phyloP scores from a whole-genome alignment of 2,329 filamentous ascomycete species.

The Nigrograna mackinnonii region DNA sequence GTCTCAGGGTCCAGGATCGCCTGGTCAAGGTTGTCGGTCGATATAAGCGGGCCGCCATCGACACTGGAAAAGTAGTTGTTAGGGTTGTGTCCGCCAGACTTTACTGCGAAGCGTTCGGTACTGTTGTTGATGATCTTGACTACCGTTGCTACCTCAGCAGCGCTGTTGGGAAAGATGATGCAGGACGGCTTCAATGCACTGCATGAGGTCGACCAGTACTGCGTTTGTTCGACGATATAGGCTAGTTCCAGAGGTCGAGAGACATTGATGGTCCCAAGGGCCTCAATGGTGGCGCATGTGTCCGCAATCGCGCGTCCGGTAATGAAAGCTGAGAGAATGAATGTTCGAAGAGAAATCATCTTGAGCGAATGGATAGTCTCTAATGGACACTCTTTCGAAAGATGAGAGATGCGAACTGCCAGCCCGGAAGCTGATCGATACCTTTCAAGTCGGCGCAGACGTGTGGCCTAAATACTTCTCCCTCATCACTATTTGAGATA shows the following conservation, averaged over 20 bases:
- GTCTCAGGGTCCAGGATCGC: conserved; percentile 24
- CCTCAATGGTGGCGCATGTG: conserved; percentile 3
- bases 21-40: conserved; percentile 45
- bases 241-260: conserved; percentile 2
- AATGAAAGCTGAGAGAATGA: background rate
- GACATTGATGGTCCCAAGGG: conserved; percentile 4
- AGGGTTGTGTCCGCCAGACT: conserved; percentile 54
- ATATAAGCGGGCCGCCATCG: conserved; percentile 47
- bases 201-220: conserved; percentile 37
- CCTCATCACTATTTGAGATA: too few species aligned
- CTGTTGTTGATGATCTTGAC: conserved; percentile 49
- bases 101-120: conserved; percentile 57
- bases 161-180: conserved; percentile 40
- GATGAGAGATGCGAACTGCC: too few species aligned
- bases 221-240: conserved; percentile 30
- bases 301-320: background rate
- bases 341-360: background rate
- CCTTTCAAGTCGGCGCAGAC: too few species aligned
- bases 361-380: too few species aligned
- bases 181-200: conserved; percentile 32
- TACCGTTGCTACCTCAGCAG: conserved; percentile 57
- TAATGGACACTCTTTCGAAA: too few species aligned
- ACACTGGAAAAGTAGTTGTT: conserved; percentile 53
- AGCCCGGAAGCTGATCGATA: too few species aligned
- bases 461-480: too few species aligned